These are phyloP conservation scores for Cadophora gregata DNA, from an alignment of 2,329 filamentous ascomycete genomes.

Conservation along the genomic window DNA sequence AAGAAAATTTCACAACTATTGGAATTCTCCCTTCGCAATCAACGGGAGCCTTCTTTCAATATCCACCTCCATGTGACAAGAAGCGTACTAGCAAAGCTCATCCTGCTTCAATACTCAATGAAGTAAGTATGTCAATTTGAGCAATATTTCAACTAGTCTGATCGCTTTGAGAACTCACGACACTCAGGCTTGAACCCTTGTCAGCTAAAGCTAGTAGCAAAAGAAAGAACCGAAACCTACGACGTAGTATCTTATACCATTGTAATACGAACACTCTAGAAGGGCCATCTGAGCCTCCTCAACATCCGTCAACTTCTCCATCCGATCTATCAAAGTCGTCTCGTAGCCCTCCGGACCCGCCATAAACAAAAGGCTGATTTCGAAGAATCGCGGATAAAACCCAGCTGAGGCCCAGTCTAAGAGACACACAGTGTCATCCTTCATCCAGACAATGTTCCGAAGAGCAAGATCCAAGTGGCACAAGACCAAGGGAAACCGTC, in stretches of 20 bases:
- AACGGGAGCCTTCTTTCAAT: no score
- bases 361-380: slow-evolving; percentile 21
- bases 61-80: no score
- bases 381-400: slow-evolving; percentile 24
- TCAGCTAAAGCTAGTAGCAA: not conserved
- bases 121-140: no score
- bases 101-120: no score
- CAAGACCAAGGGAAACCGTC: slow-evolving; percentile 11
- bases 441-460: slow-evolving; percentile 20
- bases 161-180: no score
- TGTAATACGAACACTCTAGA: slow-evolving; percentile 13
- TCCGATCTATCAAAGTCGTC: not conserved
- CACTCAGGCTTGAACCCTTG: slow-evolving; percentile 1
- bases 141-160: no score
- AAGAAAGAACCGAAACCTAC: slow-evolving; percentile 8
- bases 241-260: slow-evolving; percentile 15
- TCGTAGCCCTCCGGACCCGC: slow-evolving; percentile 5
- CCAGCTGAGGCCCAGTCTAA: slow-evolving; percentile 25
- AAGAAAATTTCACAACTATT: no score
- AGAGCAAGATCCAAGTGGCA: slow-evolving; percentile 24
- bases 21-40: no score
- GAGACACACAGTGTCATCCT: slow-evolving; percentile 10
- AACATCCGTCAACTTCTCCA: slow-evolving; percentile 11
- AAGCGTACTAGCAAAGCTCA: no score
- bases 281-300: slow-evolving; percentile 22